Base-by-base conservation (phyloP, 2,329 filamentous ascomycete genomes). In the Botrytis squamosa region DNA sequence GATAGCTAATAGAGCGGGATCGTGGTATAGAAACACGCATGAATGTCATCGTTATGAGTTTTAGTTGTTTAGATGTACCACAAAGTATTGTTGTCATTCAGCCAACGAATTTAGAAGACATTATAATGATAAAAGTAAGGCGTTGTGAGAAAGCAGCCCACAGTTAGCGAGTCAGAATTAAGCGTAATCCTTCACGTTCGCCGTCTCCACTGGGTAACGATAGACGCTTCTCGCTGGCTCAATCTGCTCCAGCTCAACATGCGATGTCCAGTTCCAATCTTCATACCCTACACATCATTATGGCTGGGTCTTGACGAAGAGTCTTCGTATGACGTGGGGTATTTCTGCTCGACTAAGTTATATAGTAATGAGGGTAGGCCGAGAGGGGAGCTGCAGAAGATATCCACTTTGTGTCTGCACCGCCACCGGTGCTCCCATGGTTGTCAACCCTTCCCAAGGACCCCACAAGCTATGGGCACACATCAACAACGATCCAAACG, bases 181-280 rank as follows among this genome's bases (percentile, higher is more conserved):
- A 77, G 57, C 76, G 78, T 44, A 77, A 40, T 36, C 62, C 79
- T 6, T 81, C 81, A 33, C 73, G 81, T 60, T 82, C 81, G 16
- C 80, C 80, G 20, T 82, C 81, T 10, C 80, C 81, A n/a, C 75
- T 81, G 55, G 80, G 79, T 20, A 78, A 81, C 70, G 80, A 80
- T 59, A 76, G 78, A n/a, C 78, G 78, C 3, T 80, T 76, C 66
- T 79, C 80, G 5, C 77, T 76, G 20, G 71, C 77, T 36, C 75
- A 77, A 60, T 76, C 79, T 36, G 75, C 76, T 60, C 77, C 79
- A 10, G 73, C 75, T 16, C 78, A 78, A 55, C 79, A 81, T 40
- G 74, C 76, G 9, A 73, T 79, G 22, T 77, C 79, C 6, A 78
- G 74, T 52, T 75, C 74, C 25, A 80, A 79, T 73, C 72, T 80